phyloP scores from a whole-genome alignment of 177 flowering plant species.

The Vitis hybrid region DNA sequence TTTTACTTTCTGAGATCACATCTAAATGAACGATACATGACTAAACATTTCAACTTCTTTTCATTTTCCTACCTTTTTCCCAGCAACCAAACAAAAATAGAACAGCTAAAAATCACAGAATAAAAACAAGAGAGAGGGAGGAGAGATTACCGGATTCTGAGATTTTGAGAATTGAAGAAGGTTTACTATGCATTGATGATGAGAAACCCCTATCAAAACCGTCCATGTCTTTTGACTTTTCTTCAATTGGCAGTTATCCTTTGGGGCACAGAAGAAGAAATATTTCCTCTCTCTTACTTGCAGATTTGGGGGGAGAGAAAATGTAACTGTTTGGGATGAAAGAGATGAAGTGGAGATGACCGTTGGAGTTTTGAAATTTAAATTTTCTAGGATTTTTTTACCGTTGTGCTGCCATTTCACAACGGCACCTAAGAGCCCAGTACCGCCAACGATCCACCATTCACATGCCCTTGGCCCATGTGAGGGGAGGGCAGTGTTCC shows the following conservation, averaged over 20 bases:
- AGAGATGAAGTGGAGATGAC: conserved; percentile 2
- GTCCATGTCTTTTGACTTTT: conserved; percentile 10
- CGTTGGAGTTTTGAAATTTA: conserved; percentile 4
- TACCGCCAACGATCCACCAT: too few relatives aligned
- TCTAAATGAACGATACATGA: too few relatives aligned
- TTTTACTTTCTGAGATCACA: too few relatives aligned
- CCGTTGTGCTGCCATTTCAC: not conserved
- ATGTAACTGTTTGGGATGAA: not conserved
- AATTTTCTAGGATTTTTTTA: not conserved
- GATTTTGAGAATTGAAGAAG: not conserved
- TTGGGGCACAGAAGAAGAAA: not conserved
- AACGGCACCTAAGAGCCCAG: not conserved
- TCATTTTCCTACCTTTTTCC: too few relatives aligned
- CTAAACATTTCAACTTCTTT: too few relatives aligned
- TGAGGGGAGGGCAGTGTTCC: too few relatives aligned
- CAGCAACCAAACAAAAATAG: too few relatives aligned
- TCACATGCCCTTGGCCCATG: too few relatives aligned
- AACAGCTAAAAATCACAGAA: not conserved
- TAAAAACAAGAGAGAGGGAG: not conserved
- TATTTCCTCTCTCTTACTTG: too few relatives aligned
- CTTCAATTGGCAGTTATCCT: not conserved
- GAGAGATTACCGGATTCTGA: conserved; percentile 4
- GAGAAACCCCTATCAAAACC: conserved; percentile 2
- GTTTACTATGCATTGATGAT: not conserved
- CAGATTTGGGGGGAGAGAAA: not conserved